Evolutionary conservation across 2,329 filamentous ascomycete species (phyloP), one percentile per base, ranked within the genome.

Genomic region (Fusarium marasasianum): DNA sequence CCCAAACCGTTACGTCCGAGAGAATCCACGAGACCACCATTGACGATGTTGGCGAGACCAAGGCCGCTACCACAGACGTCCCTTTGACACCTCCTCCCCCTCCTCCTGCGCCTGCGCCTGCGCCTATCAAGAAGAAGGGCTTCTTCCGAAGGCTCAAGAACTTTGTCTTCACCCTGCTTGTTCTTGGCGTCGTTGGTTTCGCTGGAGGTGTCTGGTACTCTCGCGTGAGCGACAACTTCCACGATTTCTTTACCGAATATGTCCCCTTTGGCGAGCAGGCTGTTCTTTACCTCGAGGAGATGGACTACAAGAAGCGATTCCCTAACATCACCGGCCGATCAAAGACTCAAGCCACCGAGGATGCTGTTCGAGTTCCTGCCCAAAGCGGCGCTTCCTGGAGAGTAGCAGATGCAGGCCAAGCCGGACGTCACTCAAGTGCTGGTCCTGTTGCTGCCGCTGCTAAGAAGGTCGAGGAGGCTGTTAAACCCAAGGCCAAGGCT

Each of bases 181-280:
- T 98, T 50, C 89, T 98, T 35, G 91, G 93, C 33, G 90, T 91
- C 11, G 83, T 97, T 50, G 91, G 93, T 44, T 99, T 98, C 79
- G 93, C 90, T 63, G 95, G 95, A 74, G 95, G 96, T 76, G 92
- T 98, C 63, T 98, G 93, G 87, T 96, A 97, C 83, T 96, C 96
- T 63, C 91, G 97, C 74, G 89, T 96, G 83, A 97, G 93, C 80
- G 96, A 99, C 87, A 98, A 94, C 85, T 99, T 98, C 89, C 96
- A 99, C 85, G 96, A 99, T 84, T 96, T 98, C 87, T 99, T 99
- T 85, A 98, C 95, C 79, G 95, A 98, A 85, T 99, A 96, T 83
- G 85, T 99, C 24, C 96, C 96, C 29, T 98, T 93, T 77, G 96
- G 95, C 79, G 96, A 99, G 85, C 94, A 98, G 81, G 93, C 93